phyloP scores from a whole-genome alignment of 805 yeast species.

The Barnettozyma californica region DNA sequence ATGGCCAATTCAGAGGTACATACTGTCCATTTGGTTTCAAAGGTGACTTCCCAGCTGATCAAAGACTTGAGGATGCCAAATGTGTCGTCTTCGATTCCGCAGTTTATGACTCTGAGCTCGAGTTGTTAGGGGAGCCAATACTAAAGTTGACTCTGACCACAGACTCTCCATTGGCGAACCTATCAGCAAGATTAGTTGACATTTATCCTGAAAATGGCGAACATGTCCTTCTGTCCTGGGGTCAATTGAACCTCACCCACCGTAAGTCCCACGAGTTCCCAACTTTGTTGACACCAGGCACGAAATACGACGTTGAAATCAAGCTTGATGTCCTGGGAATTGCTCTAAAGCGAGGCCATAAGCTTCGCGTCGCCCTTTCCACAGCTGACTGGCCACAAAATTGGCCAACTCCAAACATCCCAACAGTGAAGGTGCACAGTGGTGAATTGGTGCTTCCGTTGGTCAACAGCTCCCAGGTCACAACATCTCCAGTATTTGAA shows the following conservation, averaged over 20 bases:
- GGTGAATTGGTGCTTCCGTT: conserved; percentile 30
- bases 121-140: conserved; percentile 35
- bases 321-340: conserved; percentile 38
- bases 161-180: conserved; percentile 34
- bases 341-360: conserved; percentile 33
- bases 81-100: conserved; percentile 33
- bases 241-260: conserved; percentile 38
- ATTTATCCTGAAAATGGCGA: conserved; percentile 32
- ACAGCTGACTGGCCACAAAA: conserved; percentile 44
- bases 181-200: conserved; percentile 37
- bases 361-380: conserved; percentile 35
- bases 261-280: conserved; percentile 38
- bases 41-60: conserved; percentile 44
- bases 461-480: conserved; percentile 14
- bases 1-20: conserved; percentile 41
- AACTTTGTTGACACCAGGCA: conserved; percentile 27
- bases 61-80: conserved; percentile 37
- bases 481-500: conserved; percentile 28
- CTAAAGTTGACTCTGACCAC: conserved; percentile 30
- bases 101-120: conserved; percentile 19
- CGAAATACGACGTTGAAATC: conserved; percentile 30
- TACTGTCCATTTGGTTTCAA: conserved; percentile 42
- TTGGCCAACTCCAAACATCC: conserved; percentile 41
- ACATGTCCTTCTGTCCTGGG: conserved; percentile 38
- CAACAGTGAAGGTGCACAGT: conserved; percentile 30